These are phyloP conservation scores for Noccaea caerulescens DNA, from an alignment of 345 rosid genomes.

Conservation along the genomic window DNA sequence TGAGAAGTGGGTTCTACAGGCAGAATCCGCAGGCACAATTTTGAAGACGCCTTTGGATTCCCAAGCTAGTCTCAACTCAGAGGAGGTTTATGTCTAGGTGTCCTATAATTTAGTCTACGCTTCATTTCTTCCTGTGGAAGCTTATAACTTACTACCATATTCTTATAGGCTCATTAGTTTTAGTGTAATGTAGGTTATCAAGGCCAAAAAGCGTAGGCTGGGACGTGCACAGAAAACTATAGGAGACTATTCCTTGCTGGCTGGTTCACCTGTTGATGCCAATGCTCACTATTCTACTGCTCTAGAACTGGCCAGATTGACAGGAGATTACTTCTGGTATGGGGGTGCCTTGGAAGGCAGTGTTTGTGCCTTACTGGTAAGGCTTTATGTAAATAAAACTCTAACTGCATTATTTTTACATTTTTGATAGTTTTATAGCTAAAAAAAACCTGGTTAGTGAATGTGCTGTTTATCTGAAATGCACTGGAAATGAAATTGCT, in stretches of 20 bases:
- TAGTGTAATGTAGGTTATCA: conserved; percentile 72
- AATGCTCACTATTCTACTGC: conserved; percentile 97
- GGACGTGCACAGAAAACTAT: conserved; percentile 96
- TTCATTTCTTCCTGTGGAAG: conserved; percentile 42
- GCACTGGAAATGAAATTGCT: conserved; percentile 1
- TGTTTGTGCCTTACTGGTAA: conserved; percentile 91
- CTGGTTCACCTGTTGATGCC: conserved; percentile 99
- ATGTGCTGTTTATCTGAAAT: background rate
- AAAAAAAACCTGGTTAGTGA: conserved; percentile 9
- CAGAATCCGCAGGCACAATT: conserved; percentile 91
- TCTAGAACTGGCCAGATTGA: conserved; percentile 82
- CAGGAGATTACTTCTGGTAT: conserved; percentile 92
- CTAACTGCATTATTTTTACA: background rate
- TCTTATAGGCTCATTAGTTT: conserved; percentile 43
- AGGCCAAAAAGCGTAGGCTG: conserved; percentile 94
- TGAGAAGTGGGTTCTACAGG: conserved; percentile 91
- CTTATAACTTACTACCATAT: conserved; percentile 1
- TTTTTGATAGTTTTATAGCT: conserved; percentile 8
- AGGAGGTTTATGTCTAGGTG: conserved; percentile 99
- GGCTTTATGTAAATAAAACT: conserved; percentile 18
- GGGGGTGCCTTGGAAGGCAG: conserved; percentile 99
- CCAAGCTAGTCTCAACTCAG: conserved; percentile 97
- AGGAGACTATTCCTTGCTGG: conserved; percentile 98
- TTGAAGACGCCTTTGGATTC: conserved; percentile 98
- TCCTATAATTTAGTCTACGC: conserved; percentile 61